Conservation (phyloP, 352 stramenopile genomes). For the Pythium biforme region DNA sequence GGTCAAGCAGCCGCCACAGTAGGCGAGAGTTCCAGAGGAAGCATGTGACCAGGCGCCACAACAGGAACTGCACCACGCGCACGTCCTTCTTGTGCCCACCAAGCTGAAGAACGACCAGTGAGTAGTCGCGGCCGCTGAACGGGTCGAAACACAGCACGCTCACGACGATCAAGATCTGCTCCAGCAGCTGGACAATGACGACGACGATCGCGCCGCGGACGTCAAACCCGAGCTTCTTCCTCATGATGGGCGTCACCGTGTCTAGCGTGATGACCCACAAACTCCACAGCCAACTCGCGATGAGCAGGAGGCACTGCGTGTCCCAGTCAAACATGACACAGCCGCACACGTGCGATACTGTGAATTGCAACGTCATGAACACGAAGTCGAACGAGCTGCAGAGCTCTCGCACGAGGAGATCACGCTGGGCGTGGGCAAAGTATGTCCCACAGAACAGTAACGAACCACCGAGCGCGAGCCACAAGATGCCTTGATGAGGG, state of each 20-base stretch:
- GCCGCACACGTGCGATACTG: conserved; percentile 1
- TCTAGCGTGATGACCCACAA: conserved; percentile 24
- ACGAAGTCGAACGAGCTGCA: conserved; percentile 10
- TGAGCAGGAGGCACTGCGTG: background rate
- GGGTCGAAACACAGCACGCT: background rate
- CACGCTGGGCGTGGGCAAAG: background rate
- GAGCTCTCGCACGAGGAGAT: background rate
- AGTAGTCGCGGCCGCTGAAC: background rate
- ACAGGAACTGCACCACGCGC: conserved; percentile 1
- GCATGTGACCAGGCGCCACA: conserved; percentile 9
- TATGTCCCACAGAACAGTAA: background rate
- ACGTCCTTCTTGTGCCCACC: background rate
- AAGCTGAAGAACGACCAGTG: background rate
- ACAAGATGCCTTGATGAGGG: background rate
- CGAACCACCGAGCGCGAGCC: background rate
- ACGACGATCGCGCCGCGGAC: background rate
- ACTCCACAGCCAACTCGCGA: conserved; percentile 11
- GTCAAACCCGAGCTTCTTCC: background rate
- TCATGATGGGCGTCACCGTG: background rate
- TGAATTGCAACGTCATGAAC: conserved; percentile 8
- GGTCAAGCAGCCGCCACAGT: conserved; percentile 4
- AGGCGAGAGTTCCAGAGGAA: conserved; percentile 8
- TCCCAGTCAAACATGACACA: conserved; percentile 7
- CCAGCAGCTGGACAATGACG: background rate
- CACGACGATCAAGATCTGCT: background rate